Base-by-base conservation (phyloP, 176 grass and related monocot genomes). In the Alopecurus myosuroides region DNA sequence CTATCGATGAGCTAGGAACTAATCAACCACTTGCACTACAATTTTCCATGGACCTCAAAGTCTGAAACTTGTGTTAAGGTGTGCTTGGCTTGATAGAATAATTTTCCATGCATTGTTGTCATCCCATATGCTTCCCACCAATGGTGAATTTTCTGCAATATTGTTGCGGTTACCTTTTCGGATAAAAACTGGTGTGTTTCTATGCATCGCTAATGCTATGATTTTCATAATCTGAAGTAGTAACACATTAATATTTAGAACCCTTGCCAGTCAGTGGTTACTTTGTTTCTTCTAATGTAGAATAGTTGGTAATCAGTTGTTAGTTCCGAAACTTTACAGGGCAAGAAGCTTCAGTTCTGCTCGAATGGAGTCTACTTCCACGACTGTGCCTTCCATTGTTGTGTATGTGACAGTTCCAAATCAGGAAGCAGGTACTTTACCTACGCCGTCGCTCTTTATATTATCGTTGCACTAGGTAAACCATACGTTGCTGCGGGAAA, bases 351-450 rank as follows among this genome's bases (percentile, higher is more conserved):
- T 97, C 72, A 85, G 67, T 33, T 93, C 93, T 80, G 60, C 85
- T 84, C 49, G 22, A 70, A 99, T 99, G 97, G 93, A 88, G 8
- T 76, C 85, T 20, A 73, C 91, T 86, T 91, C 88, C 10, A 91
- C 86, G 42, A 89, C 78, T 0, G 91, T 94, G 11, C 88, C 97
- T 45, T 94, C 91, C 46, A 94, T 99, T 77, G 93, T 99, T 74
- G 97, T 99, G 4, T 99, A 99, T 88, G 93, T 99, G 41, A 99
- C 97, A 10, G 93, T 96, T 49, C 93, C 97, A 61, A 96, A 94
- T 57, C 91, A 34, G 73, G 88, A 90, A 83, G 95, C 95, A 93
- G 95, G 95, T 94, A 84, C 1, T 51, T 70, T 31, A 58, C 13
- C 31, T 23, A 44, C 60, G 34, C 3, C 11, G 4, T 33, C 64